Evolutionary conservation across 352 stramenopile species (phyloP).

Genomic region (Thraustotheca clavata): DNA sequence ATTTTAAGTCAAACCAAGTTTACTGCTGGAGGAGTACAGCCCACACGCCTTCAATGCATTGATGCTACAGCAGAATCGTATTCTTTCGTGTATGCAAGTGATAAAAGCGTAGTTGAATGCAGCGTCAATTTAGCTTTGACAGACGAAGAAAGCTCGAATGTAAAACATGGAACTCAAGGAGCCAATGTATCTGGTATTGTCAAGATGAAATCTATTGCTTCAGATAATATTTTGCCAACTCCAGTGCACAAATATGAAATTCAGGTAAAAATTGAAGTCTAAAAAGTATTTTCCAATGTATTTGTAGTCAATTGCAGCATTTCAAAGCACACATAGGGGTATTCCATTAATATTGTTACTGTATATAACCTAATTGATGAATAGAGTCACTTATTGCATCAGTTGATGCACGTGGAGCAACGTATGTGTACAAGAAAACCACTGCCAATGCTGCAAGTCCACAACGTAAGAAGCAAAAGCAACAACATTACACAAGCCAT

Average conservation of each 20-base stretch:
- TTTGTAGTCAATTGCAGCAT: slow-evolving; percentile 2
- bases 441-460: neutral
- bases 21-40: slow-evolving; percentile 10
- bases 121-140: neutral
- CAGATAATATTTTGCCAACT: neutral
- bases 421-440: slow-evolving; percentile 11
- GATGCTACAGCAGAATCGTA: neutral
- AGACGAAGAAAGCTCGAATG: neutral
- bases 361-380: neutral
- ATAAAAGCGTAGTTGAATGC: neutral
- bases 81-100: slow-evolving; percentile 7
- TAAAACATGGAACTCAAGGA: slow-evolving; percentile 16
- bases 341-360: neutral
- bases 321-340: neutral
- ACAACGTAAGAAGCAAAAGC: slow-evolving; percentile 12
- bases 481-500: neutral
- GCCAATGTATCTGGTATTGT: slow-evolving; percentile 20
- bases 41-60: slow-evolving; percentile 6
- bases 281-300: neutral
- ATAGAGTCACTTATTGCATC: slow-evolving; percentile 1
- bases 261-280: neutral
- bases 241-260: slow-evolving; percentile 20
- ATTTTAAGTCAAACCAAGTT: slow-evolving; percentile 14
- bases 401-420: neutral
- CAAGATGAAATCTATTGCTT: slow-evolving; percentile 9